phyloP scores from a whole-genome alignment of 1,284 basidiomycete genomes.

The Bothia castanella region DNA sequence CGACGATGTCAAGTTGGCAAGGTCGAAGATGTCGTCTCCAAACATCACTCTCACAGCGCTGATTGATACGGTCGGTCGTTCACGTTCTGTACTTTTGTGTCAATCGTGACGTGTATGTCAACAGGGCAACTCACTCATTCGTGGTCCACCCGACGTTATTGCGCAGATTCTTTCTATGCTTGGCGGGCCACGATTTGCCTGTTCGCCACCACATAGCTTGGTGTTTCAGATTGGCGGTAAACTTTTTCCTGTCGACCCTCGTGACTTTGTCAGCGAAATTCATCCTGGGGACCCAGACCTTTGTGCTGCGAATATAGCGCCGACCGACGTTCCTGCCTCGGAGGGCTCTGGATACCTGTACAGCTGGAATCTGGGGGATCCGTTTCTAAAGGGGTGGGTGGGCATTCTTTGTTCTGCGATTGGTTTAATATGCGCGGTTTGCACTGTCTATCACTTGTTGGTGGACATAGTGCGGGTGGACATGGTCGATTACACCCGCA shows the following conservation, averaged over 20 bases:
- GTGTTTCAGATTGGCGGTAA: slow-evolving; percentile 60
- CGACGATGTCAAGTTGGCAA: slow-evolving; percentile 32
- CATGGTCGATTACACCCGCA: not conserved
- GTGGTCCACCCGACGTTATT: slow-evolving; percentile 52
- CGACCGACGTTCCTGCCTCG: slow-evolving; percentile 49
- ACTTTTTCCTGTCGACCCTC: slow-evolving; percentile 62
- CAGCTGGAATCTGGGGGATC: slow-evolving; percentile 53
- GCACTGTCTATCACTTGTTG: not conserved
- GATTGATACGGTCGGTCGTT: slow-evolving; percentile 33
- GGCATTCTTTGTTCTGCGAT: not conserved
- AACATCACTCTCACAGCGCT: slow-evolving; percentile 35
- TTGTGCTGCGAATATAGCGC: slow-evolving; percentile 49
- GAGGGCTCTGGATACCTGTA: slow-evolving; percentile 45
- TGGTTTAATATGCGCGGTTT: not conserved
- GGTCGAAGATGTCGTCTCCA: slow-evolving; percentile 28
- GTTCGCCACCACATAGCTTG: slow-evolving; percentile 49
- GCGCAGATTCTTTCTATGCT: slow-evolving; percentile 39
- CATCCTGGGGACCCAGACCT: slow-evolving; percentile 36
- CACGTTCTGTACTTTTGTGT: not conserved
- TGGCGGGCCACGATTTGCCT: slow-evolving; percentile 39
- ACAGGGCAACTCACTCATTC: slow-evolving; percentile 54
- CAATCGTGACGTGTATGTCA: not conserved
- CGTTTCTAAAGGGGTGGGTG: slow-evolving; percentile 50
- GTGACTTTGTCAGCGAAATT: slow-evolving; percentile 52
- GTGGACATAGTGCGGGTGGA: slow-evolving; percentile 17